Evolutionary conservation across 116 monocot species (phyloP), one percentile per base, ranked within the genome.

Genomic region (Phalaenopsis hybrid): DNA sequence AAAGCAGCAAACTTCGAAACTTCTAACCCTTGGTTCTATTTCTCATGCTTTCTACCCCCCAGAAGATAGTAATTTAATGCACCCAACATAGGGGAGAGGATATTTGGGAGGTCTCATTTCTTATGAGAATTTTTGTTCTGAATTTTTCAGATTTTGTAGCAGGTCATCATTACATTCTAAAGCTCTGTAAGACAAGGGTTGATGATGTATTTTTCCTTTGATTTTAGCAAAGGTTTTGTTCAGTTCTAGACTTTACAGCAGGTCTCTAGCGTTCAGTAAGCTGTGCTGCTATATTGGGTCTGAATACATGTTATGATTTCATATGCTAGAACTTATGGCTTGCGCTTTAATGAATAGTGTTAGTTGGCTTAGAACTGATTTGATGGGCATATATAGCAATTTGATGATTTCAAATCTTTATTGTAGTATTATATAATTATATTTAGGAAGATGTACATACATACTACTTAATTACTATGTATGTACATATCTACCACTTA

Each of bases 1-100:
- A 63, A 82, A 59, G 58, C 37, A 44, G 74, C 33, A 57, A 21
- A 44, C 63, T n/a, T 78, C 69, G 81, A 81, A 59, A n/a, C 50
- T 83, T 34, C 37, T 78, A 33, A 74, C 33, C 75, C 28, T 48
- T 45, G 44, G n/a, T 51, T 44, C 7, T 61, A 21, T 12, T 6
- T 58, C 44, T 13, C 3, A 58, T 21, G 83, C 25, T 51, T n/a
- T 34, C 23, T 4, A 17, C 16, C 76, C 44, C 43, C 16, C 9
- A 28, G 82, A 82, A 63, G 76, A 46, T 2, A 55, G 17, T 8
- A 33, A 76, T 25, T 57, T 44, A 12, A 25, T 52, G 17, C 59
- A 76, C 21, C 82, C 82, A 45, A 82, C 82, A 45, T 75, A 75
- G 46, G 15, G 8, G 75, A 46, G 72, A 41, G 16, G 28, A 41